Evolutionary conservation across 441 rosid genomes (phyloP).

Genomic region (Oxalis stricta): DNA sequence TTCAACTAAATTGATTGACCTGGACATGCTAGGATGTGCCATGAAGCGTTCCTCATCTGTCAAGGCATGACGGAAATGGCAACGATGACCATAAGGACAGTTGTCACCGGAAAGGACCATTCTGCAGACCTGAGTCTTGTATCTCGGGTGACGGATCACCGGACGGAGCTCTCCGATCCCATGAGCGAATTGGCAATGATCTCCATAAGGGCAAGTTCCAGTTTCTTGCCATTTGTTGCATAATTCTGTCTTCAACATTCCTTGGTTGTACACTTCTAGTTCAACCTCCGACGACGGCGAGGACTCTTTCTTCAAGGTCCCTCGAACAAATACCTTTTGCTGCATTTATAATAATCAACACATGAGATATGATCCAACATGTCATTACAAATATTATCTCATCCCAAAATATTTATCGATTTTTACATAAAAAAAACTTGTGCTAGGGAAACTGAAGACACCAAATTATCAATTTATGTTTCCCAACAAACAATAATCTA

Average conservation of each 20-base stretch:
- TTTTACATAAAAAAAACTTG: no score
- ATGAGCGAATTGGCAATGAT: slow-evolving; percentile 70
- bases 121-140: slow-evolving; percentile 64
- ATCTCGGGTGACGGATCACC: slow-evolving; percentile 60
- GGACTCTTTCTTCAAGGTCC: slow-evolving; percentile 39
- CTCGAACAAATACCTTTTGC: slow-evolving; percentile 34
- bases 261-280: slow-evolving; percentile 51
- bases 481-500: no score
- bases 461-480: no score
- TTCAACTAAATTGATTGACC: no score
- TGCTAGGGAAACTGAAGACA: no score
- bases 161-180: slow-evolving; percentile 69
- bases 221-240: slow-evolving; percentile 92
- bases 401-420: no score
- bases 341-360: no score
- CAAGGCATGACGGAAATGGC: slow-evolving; percentile 78
- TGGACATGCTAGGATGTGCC: no score
- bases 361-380: no score
- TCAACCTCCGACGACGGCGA: no score
- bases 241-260: slow-evolving; percentile 67
- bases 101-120: slow-evolving; percentile 48
- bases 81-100: slow-evolving; percentile 73
- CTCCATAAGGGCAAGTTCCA: slow-evolving; percentile 56
- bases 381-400: no score
- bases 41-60: slow-evolving; percentile 45